Conservation (phyloP, 208 protist species). For the Trypanosoma cruzi region DNA sequence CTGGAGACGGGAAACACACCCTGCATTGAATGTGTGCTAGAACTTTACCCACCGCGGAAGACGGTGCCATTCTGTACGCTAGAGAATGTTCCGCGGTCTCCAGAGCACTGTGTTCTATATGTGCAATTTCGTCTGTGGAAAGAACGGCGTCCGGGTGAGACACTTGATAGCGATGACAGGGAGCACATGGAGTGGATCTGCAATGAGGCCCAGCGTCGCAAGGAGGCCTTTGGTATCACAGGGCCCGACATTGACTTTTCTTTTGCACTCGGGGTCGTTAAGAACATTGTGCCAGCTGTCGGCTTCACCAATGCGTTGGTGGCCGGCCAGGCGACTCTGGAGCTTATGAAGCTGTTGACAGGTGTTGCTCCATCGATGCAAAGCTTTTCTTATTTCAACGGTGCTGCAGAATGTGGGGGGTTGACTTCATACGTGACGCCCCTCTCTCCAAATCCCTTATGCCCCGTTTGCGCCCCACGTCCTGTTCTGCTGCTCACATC, state of each 20-base stretch:
- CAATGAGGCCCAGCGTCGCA: conserved; percentile 76
- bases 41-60: conserved; percentile 91
- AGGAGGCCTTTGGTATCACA: conserved; percentile 89
- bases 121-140: conserved; percentile 73
- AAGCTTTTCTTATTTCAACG: conserved; percentile 96
- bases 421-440: conserved; percentile 37
- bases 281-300: conserved; percentile 99
- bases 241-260: conserved; percentile 87
- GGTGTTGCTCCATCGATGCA: conserved; percentile 66
- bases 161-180: conserved; percentile 89
- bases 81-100: conserved; percentile 92
- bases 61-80: conserved; percentile 97
- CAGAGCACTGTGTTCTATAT: conserved; percentile 98
- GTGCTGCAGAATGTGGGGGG: conserved; percentile 38
- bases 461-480: conserved; percentile 64
- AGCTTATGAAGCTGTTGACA: conserved; percentile 94
- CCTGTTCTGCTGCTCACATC: conserved; percentile 36
- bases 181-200: conserved; percentile 93
- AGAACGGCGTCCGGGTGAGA: conserved; percentile 29
- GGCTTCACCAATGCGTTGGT: conserved; percentile 98
- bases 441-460: conserved; percentile 33
- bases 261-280: conserved; percentile 95
- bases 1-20: conserved; percentile 53
- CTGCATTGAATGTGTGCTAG: conserved; percentile 93
- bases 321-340: conserved; percentile 90